Base-by-base conservation (phyloP, 805 yeast species). In the Dipodascus geniculatus region DNA sequence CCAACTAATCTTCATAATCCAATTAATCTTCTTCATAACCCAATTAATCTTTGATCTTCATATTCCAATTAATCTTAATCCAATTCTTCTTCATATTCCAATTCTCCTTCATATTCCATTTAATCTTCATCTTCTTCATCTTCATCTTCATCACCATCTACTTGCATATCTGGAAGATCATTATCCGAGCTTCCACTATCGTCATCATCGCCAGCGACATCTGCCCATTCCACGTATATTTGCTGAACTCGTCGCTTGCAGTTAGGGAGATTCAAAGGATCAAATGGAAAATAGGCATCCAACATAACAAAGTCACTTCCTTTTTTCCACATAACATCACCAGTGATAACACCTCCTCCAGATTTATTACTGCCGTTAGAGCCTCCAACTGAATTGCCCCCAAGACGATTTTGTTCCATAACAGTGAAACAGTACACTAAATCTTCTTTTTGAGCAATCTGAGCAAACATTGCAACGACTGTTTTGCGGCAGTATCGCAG, bases 261-360 rank as follows among this genome's bases (percentile, higher is more conserved):
- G 9, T 69, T 69, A 48, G 82, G 84, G 57, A 91, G 75, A 51
- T 85, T 79, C 57, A 93, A 69, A 1, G 99, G 99, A 71, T 91
- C 98, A 66, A 87, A 91, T 11, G 99, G 99, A 69, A 91, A 91
- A 66, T 88, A 91, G n/a, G 93, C 89, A 66, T 90, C 96, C 52
- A 91, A 73, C 75, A 59, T 73, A 52, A 76, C 74, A 60, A 69
- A 66, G 8, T 71, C 65, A 31, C 63, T 63, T 50, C 53, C 31
- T 3, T 53, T 42, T 14, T 23, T 23, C 24, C 31, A 47, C 31
- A 47, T 49, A 49, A n/a, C 54, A 38, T 19, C 20, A 69, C 62
- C 35, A 69, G 66, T 16, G 70, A 72, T 50, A 61, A 56, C 51
- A 42, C 56, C 53, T 23, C 56, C 56, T 38, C 23, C 54, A 68